Base-by-base conservation (phyloP, 768 basidiomycete species). In the Pulveroboletus sp. region DNA sequence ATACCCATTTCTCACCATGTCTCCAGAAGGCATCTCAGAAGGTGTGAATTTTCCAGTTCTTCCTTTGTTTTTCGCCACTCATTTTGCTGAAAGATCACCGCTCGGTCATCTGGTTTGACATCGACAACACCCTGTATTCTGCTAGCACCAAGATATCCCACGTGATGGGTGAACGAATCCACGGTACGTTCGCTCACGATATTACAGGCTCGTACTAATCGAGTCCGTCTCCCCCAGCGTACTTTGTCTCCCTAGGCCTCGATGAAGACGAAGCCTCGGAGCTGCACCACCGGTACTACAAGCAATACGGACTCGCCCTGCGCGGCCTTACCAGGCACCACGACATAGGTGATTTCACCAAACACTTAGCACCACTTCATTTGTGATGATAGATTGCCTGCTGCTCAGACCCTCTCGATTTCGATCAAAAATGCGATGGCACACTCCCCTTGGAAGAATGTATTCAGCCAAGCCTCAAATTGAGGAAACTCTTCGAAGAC, bases 71-170 rank as follows among this genome's bases (percentile, higher is more conserved):
- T 14, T 3, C 17, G 19, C 42, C 48, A 19, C 53, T 55, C 37
- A 59, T 31, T 4, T 27, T 13, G 12, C 11, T 22, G 31, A 50
- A 53, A 65, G 86, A 88, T 73, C 75, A 79, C 32, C 79, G 82
- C 13, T 67, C 67, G 53, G 68, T 90, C 42, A 74, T 89, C 43
- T 92, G 83, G 79, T 81, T 93, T 52, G 90, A 92, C 62, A 89
- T 93, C 50, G 91, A 93, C 68, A 92, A 93, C 59, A 91, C 89
- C 3, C 75, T 93, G 14, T 93, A 93, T 65, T 87, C 89, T 8
- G 80, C 86, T 1, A 83, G 78, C 57, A 73, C 82, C 17, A 81
- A 76, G 64, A 88, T 93, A 45, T 82, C 84, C 5, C 80, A 86
- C 53, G 83, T 79, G 16, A 92, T 93, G 91, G 83, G 84, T 12